Evolutionary conservation across 2,329 filamentous ascomycete species (phyloP), one percentile per base, ranked within the genome.

Genomic region (Penicillium aurantiogriseum): DNA sequence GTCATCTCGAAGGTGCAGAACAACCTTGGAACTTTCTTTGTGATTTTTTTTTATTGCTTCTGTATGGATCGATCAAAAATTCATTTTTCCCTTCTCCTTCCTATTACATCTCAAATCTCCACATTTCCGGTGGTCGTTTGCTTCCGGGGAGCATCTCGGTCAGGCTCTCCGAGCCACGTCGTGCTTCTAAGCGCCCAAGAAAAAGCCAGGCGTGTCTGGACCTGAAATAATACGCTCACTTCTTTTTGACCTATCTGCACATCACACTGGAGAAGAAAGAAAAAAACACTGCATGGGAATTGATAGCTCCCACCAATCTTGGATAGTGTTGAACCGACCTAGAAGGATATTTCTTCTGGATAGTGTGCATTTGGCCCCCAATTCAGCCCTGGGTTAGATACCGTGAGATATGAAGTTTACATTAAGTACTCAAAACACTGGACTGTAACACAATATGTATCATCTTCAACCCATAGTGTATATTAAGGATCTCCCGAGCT

Each of bases 1-100:
- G 19, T 46, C 25, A 52, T 54, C 9, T 33, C 58, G 50, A 60
- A 51, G 31, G 31, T 47, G 44, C 36, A 52, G 39, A 57, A 58
- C 27, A 31, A 36, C 11, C 17, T 21, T 45, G 29, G 52, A 62
- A 60, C 51, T 54, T 62, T 63, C 51, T 57, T 62, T 54, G 25
- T 51, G 9, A 15, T 21, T 19, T 27, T 25, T 25, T 29, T 17
- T 38, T 29, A 7, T 21, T 19, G 11, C 6, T 19, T 36, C 31
- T 49, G 19, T 38, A 21, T 2, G 19, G 31, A 10, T 17, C 42
- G n/a, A 23, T 8, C 9, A 44, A 33, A 33, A 25, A 17, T 29
- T 44, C 36, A 4, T 44, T 23, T 10, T 10, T 17, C 17, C 7
- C 2, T 29, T 31, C 5, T 23, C 15, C 19, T 35, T 7, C 15